Evolutionary conservation across 352 stramenopile genomes (phyloP), one percentile per base, ranked within the genome.

Genomic region (Phytophthora syringae): DNA sequence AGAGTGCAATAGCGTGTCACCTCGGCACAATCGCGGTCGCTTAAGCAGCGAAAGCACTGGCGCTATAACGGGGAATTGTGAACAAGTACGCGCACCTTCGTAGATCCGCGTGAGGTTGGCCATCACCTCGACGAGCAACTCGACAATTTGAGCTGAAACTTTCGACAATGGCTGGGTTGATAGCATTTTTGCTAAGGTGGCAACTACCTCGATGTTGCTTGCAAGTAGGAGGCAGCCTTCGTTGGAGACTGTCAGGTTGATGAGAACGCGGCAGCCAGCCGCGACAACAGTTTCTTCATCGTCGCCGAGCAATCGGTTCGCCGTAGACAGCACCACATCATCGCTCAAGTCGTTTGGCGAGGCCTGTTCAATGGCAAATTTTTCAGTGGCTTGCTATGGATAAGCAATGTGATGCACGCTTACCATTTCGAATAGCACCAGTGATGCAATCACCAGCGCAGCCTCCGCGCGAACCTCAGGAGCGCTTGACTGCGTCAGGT

Each of bases 391-490:
- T 21, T 43, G 37, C 16, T 16, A 18, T 16, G 36, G 36, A 18
- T 28, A n/a, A 45, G 24, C 3, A 27, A 52, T 42, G 20, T 0
- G 12, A 20, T 7, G 30, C 37, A 22, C 20, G 34, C 61, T 3
- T 67, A 89, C 82, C 45, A 68, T 84, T 39, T 85, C 76, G 32
- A 82, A 73, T 7, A 91, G 64, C 39, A 89, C 72, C 16, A 91
- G 70, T 12, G 80, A 82, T 2, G 82, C 72, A 43, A 91, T 74
- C 18, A 74, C 70, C 12, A 80, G 65, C 20, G 79, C 82, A 5
- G 82, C 70, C 48, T 84, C 53, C 7, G 65, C 45, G 24, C 82
- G 82, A 10, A 91, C 79, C 12, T 77, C 69, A 9, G 65, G 45
- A 3, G 74, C 74, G 12, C 50, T 67, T 0, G 75, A 82, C 13